Base-by-base conservation (phyloP, 345 rosid species). In the Durio zibethinus region DNA sequence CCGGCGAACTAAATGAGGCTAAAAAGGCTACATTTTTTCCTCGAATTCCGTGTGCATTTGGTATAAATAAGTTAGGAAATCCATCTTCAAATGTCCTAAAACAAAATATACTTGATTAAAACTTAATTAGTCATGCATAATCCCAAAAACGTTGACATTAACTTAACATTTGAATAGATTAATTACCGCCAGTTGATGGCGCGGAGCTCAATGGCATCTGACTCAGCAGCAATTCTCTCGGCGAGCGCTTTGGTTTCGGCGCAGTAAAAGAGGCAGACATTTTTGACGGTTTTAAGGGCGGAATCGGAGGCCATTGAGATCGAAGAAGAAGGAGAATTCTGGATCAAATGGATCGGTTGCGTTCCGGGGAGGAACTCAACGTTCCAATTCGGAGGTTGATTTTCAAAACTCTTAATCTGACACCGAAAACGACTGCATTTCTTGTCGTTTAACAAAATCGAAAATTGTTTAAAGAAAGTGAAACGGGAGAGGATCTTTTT, bases 1-100 rank as follows among this genome's bases (percentile, higher is more conserved):
- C 86, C 0, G 99, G 99, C 7, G 98, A 92, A 77, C 97, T 91
- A 78, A 96, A 96, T 0, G 99, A 93, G 48, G 99, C 98, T 83
- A 96, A 82, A 83, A 96, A 96, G 4, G 99, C 98, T 0, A 93
- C 99, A 33, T 92, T 90, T 56, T 91, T 93, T 10, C 99, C 99
- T 3, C 97, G 91, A 77, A 96, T 91, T 50, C 92, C 99, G 29
- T 90, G 93, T 60, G 99, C 99, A 87, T 92, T 93, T 7, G 92
- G 99, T 83, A 93, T 96, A 84, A 93, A 96, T 79, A 96, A 82
- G 82, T 93, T 87, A 16, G 99, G 98, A 74, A 96, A 96, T 61
- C 98, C 99, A 86, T 96, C 99, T 5, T 85, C 97, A 79, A 96
- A 96, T 60, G 84, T 91, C 90, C 98, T 95, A 74, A 36, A 78